Base-by-base conservation (phyloP, 2,329 filamentous ascomycete species). In the Fusarium cyanostomum region DNA sequence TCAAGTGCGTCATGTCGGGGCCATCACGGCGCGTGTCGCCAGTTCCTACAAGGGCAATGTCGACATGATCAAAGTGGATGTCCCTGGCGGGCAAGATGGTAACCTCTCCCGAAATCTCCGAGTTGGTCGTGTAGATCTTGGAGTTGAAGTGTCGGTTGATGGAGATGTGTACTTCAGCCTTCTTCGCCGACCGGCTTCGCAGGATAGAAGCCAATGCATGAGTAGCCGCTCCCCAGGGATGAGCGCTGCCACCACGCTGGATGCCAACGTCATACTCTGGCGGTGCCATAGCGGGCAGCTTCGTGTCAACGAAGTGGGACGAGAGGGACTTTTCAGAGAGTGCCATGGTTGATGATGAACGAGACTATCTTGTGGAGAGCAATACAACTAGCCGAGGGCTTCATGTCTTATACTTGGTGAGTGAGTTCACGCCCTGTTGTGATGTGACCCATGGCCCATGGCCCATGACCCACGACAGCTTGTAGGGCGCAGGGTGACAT, bases 51-150 rank as follows among this genome's bases (percentile, higher is more conserved):
- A 70, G 59, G 8, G 53, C 50, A 26, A 70, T 60, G 13, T 65
- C 64, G 11, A 70, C 2, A 24, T 28, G 37, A 4, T 67, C 50
- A 16, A 67, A 69, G 11, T 52, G 64, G 4, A 45, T 62, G 49
- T 62, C 56, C 26, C 51, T 52, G 0, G 35, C 12, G 9, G 68
- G 68, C 1, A 55, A 44, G 24, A 70, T 52, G 31, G 26, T 27
- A 12, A 69, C 54, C n/a, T 52, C 59, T 13, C 68, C 68, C 16
- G 68, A 68, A 39, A 70, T 49, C 13, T 65, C 64, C 2, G 66
- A 67, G 31, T 67, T 62, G 51, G 66, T 66, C 34, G 64, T 70
- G 46, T 71, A 70, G 11, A 66, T 52, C 24, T 70, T 70, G 13
- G 68, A 67, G 30, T 52, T 62, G 24, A 71, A 71, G 64, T 70